Evolutionary conservation across 208 protist genomes (phyloP).

Genomic region (Zelonia costaricensis): DNA sequence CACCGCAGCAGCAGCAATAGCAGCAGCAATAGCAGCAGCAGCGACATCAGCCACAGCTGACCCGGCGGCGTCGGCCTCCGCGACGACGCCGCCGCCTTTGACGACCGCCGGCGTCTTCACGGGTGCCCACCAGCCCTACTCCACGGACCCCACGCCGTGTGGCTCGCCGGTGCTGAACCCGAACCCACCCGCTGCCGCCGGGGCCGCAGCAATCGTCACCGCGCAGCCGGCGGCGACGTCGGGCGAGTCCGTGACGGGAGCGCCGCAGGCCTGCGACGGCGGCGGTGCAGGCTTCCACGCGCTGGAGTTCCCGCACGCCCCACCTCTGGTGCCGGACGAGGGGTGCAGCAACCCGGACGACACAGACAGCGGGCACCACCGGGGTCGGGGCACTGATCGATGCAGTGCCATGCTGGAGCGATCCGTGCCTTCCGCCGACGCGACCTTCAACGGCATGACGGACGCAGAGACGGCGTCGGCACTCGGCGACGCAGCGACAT

Average conservation of each 20-base stretch:
- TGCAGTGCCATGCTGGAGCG: background rate
- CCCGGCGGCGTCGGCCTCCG: background rate
- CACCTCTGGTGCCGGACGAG: too few species aligned
- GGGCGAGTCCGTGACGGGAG: background rate
- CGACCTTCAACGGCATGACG: constrained; percentile 12
- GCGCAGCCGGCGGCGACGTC: too few species aligned
- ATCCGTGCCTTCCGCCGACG: constrained; percentile 10
- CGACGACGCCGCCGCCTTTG: too few species aligned
- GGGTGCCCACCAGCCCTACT: background rate
- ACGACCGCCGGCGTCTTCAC: too few species aligned
- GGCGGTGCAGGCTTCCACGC: too few species aligned
- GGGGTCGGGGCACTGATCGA: too few species aligned
- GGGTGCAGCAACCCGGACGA: too few species aligned
- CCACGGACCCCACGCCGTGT: constrained; percentile 4
- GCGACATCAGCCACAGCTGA: background rate
- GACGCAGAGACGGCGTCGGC: constrained; percentile 13
- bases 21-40: too few species aligned
- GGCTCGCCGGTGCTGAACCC: constrained; percentile 10
- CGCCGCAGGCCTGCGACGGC: background rate
- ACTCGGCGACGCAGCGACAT: constrained; percentile 2
- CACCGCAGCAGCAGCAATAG: too few species aligned
- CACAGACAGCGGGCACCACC: too few species aligned
- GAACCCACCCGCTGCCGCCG: background rate
- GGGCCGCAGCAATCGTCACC: too few species aligned
- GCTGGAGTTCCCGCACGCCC: too few species aligned